Conservation (phyloP, 2,329 filamentous ascomycete genomes). For the Colletotrichum caudatum region DNA sequence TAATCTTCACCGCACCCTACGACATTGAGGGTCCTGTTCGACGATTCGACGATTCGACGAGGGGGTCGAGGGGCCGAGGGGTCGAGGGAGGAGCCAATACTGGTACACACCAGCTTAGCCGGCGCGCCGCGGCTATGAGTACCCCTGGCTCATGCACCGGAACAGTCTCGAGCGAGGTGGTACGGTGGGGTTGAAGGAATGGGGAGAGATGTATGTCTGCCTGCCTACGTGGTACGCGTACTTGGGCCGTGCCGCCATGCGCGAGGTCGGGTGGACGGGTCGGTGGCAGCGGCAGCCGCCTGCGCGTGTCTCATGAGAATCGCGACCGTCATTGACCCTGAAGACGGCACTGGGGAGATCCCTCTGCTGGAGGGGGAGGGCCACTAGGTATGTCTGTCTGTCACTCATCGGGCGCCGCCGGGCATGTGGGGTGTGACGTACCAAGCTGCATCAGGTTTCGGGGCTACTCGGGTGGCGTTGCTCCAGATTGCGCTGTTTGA, state of each 20-base stretch:
- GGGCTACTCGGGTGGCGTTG: conserved; percentile 37
- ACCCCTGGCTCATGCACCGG: conserved; percentile 36
- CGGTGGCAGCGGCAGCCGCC: conserved; percentile 6
- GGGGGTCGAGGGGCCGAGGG: not conserved
- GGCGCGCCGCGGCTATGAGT: conserved; percentile 34
- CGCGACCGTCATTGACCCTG: conserved; percentile 29
- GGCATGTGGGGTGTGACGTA: conserved; percentile 21
- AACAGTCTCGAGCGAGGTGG: conserved; percentile 39
- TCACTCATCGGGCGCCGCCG: conserved; percentile 25
- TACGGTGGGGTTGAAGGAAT: conserved; percentile 28
- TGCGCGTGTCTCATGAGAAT: conserved; percentile 23
- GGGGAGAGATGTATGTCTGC: not conserved
- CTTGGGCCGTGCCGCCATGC: conserved; percentile 10
- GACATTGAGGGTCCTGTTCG: conserved; percentile 16
- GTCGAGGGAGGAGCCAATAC: conserved; percentile 34
- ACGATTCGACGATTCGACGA: conserved; percentile 18
- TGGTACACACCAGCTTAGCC: conserved; percentile 29
- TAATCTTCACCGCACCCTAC: conserved; percentile 32
- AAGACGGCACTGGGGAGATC: conserved; percentile 35
- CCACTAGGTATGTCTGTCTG: not conserved
- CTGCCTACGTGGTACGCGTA: not conserved
- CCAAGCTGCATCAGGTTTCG: conserved; percentile 23
- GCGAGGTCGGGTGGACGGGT: conserved; percentile 25
- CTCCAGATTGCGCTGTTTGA: conserved; percentile 27
- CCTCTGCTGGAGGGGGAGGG: not conserved